Evolutionary conservation across 805 yeast species (phyloP), one percentile per base, ranked within the genome.

Genomic region (Yamadazyma laniorum): DNA sequence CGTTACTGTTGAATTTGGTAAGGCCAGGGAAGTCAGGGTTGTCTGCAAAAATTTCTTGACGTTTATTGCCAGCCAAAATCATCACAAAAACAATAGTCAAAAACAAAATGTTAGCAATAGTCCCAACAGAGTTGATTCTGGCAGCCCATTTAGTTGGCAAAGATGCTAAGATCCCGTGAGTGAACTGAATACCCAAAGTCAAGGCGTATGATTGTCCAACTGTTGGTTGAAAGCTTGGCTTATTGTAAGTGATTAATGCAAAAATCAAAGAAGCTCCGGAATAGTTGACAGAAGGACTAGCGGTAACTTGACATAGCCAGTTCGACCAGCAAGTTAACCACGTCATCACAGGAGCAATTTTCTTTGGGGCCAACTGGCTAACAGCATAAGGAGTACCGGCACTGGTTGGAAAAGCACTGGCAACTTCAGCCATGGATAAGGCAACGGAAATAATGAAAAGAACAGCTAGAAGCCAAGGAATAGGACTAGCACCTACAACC

Each of bases 311-410:
- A 44, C 79, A 77, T 51, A 80, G 52, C 77, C 80, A 80, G 61
- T 80, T 80, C 18, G 79, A 65, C 76, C 82, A 80, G 40, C 84
- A 80, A 6, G 79, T 76, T 34, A 72, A 52, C 84, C 84, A 80
- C 5, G 85, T 75, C 35, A 76, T 61, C 17, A 76, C 56, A 1
- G 83, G 75, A 13, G 73, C 73, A 56, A 51, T 61, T 47, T 64
- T 65, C 16, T 73, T 74, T 11, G 85, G 85, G 3, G 85, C 74
- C 45, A 80, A 60, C 49, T 78, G 77, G 2, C 78, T 70, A 2
- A 80, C 80, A 42, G 87, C 85, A 49, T 81, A 82, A 34, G 83
- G 84, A 6, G 83, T 70, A 32, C 87, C 87, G 18, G 84, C 77
- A 8, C 82, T 68, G 6, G 84, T 80, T 27, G 88, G 88, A 61